A percentile compares a stretch with the other conserved stretches of the same genome.
These are phyloP conservation scores for Thalia dealbata DNA, from an alignment of 176 grass and related monocot species.

Conservation along the genomic window DNA sequence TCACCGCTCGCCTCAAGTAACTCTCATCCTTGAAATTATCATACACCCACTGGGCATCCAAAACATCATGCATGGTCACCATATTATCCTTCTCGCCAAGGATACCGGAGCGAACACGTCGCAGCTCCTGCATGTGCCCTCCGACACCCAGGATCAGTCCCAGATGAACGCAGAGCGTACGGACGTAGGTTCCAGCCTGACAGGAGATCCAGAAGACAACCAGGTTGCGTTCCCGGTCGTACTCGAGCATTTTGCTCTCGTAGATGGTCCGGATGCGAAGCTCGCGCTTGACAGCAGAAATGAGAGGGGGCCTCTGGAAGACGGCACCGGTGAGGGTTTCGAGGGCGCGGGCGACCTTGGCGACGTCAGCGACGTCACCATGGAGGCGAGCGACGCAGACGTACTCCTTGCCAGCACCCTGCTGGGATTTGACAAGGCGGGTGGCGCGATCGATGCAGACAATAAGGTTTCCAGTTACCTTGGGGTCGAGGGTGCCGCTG, in stretches of 20 bases:
- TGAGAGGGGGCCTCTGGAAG: constrained; percentile 86
- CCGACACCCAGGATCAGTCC: constrained; percentile 75
- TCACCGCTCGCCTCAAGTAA: constrained; percentile 73
- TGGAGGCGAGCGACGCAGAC: constrained; percentile 77
- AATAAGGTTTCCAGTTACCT: constrained; percentile 94
- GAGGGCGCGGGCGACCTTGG: constrained; percentile 45
- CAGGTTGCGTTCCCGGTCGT: constrained; percentile 52
- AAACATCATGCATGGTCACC: constrained; percentile 96
- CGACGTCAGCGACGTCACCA: constrained; percentile 43
- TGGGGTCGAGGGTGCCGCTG: constrained; percentile 87
- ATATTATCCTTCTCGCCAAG: constrained; percentile 85
- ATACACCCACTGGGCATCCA: constrained; percentile 71
- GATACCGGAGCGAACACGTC: constrained; percentile 66
- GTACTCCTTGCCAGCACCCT: constrained; percentile 85
- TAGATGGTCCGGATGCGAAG: constrained; percentile 86
- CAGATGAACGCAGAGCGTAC: constrained; percentile 76
- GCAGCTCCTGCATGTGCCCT: constrained; percentile 86
- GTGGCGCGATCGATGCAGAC: constrained; percentile 95
- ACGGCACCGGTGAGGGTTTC: constrained; percentile 75
- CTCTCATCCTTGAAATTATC: constrained; percentile 71
- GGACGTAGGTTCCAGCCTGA: constrained; percentile 74
- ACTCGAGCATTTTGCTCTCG: constrained; percentile 74
- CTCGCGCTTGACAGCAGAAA: constrained; percentile 85
- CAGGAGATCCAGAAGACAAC: constrained; percentile 84
- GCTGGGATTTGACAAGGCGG: constrained; percentile 88